Evolutionary conservation across 1,284 basidiomycete genomes (phyloP).

Genomic region (Ceratobasidium sp.): DNA sequence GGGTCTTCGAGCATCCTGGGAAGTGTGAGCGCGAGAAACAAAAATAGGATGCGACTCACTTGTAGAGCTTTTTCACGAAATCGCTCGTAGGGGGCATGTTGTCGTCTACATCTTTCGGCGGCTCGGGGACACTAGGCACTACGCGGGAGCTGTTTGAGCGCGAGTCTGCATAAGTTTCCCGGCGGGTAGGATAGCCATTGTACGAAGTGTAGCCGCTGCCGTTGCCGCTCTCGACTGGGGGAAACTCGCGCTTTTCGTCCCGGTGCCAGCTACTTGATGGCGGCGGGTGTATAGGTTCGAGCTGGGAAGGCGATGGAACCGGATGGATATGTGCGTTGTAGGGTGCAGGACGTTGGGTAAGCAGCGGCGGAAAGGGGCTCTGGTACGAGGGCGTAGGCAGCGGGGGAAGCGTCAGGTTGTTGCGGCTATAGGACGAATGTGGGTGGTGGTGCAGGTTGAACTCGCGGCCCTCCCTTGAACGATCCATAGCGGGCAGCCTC

Average conservation of each 20-base stretch:
- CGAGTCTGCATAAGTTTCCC: slow-evolving; percentile 28
- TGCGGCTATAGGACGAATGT: slow-evolving; percentile 21
- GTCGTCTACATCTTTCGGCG: slow-evolving; percentile 43
- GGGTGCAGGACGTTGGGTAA: slow-evolving; percentile 32
- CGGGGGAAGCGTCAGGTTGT: slow-evolving; percentile 40
- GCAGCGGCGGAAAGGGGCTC: slow-evolving; percentile 37
- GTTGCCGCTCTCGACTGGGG: slow-evolving; percentile 32
- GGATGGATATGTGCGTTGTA: slow-evolving; percentile 37
- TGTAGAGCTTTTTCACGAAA: slow-evolving; percentile 97
- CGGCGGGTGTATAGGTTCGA: slow-evolving; percentile 36
- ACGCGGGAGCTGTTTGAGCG: slow-evolving; percentile 19
- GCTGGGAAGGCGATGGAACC: slow-evolving; percentile 35
- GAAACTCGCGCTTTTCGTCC: slow-evolving; percentile 19
- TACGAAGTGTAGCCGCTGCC: slow-evolving; percentile 5
- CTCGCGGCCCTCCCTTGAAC: neutral
- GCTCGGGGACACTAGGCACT: neutral
- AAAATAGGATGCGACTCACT: slow-evolving; percentile 61
- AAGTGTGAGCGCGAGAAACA: slow-evolving; percentile 26
- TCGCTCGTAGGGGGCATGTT: slow-evolving; percentile 80
- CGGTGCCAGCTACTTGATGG: slow-evolving; percentile 21
- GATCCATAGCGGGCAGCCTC: slow-evolving; percentile 14
- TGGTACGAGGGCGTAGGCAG: slow-evolving; percentile 25
- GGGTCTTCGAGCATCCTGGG: slow-evolving; percentile 87
- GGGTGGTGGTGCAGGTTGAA: slow-evolving; percentile 41
- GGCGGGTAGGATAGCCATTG: slow-evolving; percentile 3